Evolutionary conservation across 176 grass and related monocot species (phyloP).

Genomic region (Microstegium vimineum): DNA sequence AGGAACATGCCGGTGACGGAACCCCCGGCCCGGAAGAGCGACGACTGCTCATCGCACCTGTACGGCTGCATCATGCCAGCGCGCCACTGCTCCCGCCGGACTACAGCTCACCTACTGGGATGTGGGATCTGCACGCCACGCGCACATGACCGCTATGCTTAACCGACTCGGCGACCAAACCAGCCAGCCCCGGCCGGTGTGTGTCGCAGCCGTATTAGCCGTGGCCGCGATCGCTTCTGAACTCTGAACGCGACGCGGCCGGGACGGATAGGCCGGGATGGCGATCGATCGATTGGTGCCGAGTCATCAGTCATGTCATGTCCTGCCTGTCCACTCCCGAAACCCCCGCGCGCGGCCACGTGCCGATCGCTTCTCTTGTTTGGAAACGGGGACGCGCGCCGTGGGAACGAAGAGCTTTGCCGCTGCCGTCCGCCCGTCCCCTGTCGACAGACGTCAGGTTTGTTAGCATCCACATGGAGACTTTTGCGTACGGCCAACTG

Average conservation of each 20-base stretch:
- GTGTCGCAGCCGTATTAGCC: background rate
- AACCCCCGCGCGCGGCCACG: background rate
- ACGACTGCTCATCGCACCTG: background rate
- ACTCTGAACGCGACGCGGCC: background rate
- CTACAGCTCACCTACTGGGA: constrained; percentile 41
- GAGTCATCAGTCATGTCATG: background rate
- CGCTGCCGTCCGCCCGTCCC: background rate
- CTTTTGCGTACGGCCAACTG: background rate
- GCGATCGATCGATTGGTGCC: background rate
- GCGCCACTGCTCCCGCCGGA: constrained; percentile 4
- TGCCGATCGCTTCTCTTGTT: constrained; percentile 20
- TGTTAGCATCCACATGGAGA: background rate
- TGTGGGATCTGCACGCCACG: constrained; percentile 2
- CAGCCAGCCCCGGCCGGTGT: background rate
- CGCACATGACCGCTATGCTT: constrained; percentile 14
- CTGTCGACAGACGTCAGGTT: background rate
- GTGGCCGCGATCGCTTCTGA: background rate
- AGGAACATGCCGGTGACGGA: constrained; percentile 8
- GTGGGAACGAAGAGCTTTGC: background rate
- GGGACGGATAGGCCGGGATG: background rate
- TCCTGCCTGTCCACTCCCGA: background rate
- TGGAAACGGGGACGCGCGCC: background rate
- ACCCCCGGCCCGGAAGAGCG: background rate
- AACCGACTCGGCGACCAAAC: background rate
- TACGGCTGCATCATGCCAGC: background rate